Percentiles rank a stretch among this genome's conserved stretches.
These are phyloP conservation scores for Eragrostis curvula DNA, from an alignment of 176 grass and related monocot genomes.

Conservation along the genomic window DNA sequence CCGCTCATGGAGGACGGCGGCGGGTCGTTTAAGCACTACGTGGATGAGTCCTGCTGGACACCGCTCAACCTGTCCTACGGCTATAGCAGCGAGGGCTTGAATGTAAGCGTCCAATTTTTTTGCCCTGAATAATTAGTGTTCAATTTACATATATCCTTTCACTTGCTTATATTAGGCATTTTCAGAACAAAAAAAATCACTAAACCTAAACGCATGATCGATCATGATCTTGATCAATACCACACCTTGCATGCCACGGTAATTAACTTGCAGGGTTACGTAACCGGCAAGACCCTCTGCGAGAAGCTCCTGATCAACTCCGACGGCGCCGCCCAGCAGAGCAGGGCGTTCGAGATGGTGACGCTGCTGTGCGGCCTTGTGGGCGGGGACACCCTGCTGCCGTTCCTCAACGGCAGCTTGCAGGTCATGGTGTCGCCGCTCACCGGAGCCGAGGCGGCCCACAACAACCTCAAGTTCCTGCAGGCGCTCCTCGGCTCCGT, in stretches of 20 bases:
- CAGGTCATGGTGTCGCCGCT: conserved; percentile 30
- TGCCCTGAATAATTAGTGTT: no score
- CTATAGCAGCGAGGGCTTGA: background rate
- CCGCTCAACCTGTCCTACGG: conserved; percentile 26
- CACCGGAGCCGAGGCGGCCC: background rate
- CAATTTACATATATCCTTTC: no score
- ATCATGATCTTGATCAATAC: no score
- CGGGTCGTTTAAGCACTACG: conserved; percentile 19
- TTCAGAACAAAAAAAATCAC: no score
- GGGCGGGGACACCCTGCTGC: conserved; percentile 45
- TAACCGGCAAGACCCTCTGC: conserved; percentile 33
- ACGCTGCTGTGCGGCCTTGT: conserved; percentile 51
- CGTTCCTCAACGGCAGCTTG: background rate
- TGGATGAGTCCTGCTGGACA: conserved; percentile 60
- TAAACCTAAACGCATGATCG: no score
- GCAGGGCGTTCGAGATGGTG: conserved; percentile 41
- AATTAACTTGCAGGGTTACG: conserved; percentile 39
- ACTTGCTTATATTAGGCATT: no score
- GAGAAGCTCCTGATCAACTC: conserved; percentile 48
- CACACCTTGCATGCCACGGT: no score
- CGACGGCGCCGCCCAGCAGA: conserved; percentile 14
- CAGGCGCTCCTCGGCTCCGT: conserved; percentile 45
- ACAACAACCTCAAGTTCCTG: conserved; percentile 36
- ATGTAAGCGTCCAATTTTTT: conserved; percentile 30
- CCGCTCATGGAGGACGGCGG: conserved; percentile 36